Evolutionary conservation across 805 yeast genomes (phyloP), one percentile per base, ranked within the genome.

Genomic region (Yarrowia sp.): DNA sequence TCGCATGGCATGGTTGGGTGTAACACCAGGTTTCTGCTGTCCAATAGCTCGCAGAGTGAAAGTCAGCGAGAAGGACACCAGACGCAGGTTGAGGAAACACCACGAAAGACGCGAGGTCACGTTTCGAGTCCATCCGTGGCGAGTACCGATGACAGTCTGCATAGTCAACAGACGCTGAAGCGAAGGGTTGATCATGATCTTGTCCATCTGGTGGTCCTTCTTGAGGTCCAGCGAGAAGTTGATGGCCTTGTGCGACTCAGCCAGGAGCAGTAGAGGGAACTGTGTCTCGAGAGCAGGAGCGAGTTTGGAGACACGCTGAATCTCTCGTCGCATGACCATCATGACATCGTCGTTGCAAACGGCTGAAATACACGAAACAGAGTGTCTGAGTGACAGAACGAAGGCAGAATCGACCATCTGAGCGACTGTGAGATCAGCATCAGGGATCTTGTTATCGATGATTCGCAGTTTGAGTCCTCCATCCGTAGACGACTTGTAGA

Each of bases 211-310:
- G 22, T 74, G 74, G 68, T 91, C 97, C 67, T 86, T 85, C 8
- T 87, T 84, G 59, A 87, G 85, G 74, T 89, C 90, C 67, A 91
- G 81, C 41, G 87, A 86, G 73, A 91, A 87, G 73, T 87, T 89
- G 70, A 92, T 83, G 0, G 95, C 87, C n/a, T 87, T 79, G 74
- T 91, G 96, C 1, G 88, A 82, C 75, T 92, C 97, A 68, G 84
- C 81, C 16, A 89, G 75, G 2, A 89, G 77, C 1, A 84, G 78
- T 9, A 77, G 76, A 73, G 77, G 79, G 46, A 82, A 81, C 72
- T 78, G 74, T 69, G 75, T 75, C 12, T 43, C 71, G 61, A 22
- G 75, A 70, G 35, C 75, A n/a, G 71, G 67, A 69, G 48, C 76
- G 69, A 32, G 72, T 38, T 43, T 74, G 61, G 40, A 71, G 38